Evolutionary conservation across 345 rosid genomes (phyloP), one percentile per base, ranked within the genome.

Genomic region (Ailanthus altissimus): DNA sequence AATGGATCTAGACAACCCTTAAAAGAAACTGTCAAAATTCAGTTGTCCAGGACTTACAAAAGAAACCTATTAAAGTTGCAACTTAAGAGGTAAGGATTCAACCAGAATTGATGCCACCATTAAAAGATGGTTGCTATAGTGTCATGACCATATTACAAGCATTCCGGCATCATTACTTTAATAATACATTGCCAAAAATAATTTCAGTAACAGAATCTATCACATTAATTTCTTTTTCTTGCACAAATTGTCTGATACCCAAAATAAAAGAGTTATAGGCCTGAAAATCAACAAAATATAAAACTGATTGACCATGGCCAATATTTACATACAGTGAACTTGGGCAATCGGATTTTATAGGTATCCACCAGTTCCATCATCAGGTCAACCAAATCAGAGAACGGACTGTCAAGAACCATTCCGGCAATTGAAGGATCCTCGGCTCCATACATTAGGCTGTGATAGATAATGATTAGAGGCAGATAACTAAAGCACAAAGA

Each of bases 371-470:
- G 91, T 85, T 91, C 97, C 93, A 91, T 85, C 97, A 94, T 94
- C 85, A 94, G 83, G 81, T 92, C 97, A 80, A 94, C 97, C 88
- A 94, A 88, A 88, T 90, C 90, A 62, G 97, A 91, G 81, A 94
- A 94, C 56, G 97, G 94, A 80, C 93, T 92, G 78, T 94, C 97
- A 75, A 94, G 90, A 86, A 94, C 95, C 88, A 92, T 90, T 87
- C 98, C 98, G 54, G 97, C 97, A 26, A 92, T 91, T 10, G 98
- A 94, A 53, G 98, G 97, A 83, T 94, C 98, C 84, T 91, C 93
- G 54, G 93, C 93, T 84, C 94, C 97, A 85, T 94, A 94, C 94
- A 94, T 78, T 47, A 94, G 86, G 89, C 98, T 94, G 92, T 62
- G 62, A 81, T 43, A 80, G 59, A 69, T 38, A 68, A 66, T 32